Percentiles rank a stretch among this genome's conserved stretches.
These are phyloP conservation scores for Barnettozyma populi DNA, from an alignment of 805 yeast genomes.

Conservation along the genomic window DNA sequence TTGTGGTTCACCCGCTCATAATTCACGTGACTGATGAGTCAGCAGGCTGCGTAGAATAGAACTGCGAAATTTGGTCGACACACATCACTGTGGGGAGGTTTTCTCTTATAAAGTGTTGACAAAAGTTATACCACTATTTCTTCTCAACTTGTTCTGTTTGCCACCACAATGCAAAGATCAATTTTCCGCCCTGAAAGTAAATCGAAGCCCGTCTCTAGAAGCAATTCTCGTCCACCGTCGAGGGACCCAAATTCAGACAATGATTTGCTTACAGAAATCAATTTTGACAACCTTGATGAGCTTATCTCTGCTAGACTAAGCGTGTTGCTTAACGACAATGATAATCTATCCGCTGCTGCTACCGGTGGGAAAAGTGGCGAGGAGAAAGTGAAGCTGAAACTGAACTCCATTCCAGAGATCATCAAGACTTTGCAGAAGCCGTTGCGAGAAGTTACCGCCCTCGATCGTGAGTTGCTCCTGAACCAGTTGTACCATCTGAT, in stretches of 20 bases:
- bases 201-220: conserved; percentile 3
- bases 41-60: background rate
- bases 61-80: background rate
- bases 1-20: too few species aligned
- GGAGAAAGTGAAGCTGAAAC: conserved; percentile 13
- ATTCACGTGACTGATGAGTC: background rate
- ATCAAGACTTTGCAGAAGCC: conserved; percentile 18
- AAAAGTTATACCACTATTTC: background rate
- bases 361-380: conserved; percentile 5
- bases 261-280: conserved; percentile 19
- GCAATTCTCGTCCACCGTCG: conserved; percentile 12
- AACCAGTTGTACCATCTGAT: conserved; percentile 22
- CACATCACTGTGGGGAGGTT: conserved; percentile 2
- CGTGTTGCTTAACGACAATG: conserved; percentile 11
- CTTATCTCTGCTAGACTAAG: conserved; percentile 20
- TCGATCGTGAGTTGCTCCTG: conserved; percentile 23
- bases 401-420: conserved; percentile 21
- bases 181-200: conserved; percentile 1
- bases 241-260: conserved; percentile 15
- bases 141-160: too few species aligned
- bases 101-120: too few species aligned
- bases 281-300: conserved; percentile 24
- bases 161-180: conserved; percentile 2
- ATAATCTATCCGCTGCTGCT: conserved; percentile 6
- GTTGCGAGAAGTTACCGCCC: conserved; percentile 17